Percentiles rank a stretch among this genome's conserved stretches.
phyloP scores from a whole-genome alignment of 441 rosid genomes.

The Populus hybrid region DNA sequence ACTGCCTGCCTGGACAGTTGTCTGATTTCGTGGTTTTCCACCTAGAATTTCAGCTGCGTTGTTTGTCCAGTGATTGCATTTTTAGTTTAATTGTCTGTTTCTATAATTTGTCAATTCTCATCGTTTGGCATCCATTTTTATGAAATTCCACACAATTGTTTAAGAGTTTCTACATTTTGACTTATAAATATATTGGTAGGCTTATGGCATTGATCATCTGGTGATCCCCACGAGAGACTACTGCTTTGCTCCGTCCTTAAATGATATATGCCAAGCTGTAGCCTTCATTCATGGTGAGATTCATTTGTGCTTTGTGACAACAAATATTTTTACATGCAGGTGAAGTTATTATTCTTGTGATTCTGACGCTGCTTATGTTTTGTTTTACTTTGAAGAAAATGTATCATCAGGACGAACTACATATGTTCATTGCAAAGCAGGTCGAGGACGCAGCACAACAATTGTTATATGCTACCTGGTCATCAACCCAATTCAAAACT shows the following conservation, averaged over 20 bases:
- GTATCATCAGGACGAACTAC: slow-evolving; percentile 50
- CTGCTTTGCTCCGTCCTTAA: slow-evolving; percentile 89
- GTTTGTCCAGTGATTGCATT: neutral
- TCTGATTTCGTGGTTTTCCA: slow-evolving; percentile 1
- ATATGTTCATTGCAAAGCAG: slow-evolving; percentile 96
- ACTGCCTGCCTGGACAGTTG: neutral
- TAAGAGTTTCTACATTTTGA: neutral
- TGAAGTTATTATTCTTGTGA: neutral
- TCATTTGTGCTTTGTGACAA: neutral
- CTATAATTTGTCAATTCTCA: neutral
- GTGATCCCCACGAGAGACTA: slow-evolving; percentile 97
- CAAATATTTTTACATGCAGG: neutral
- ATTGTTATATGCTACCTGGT: slow-evolving; percentile 91
- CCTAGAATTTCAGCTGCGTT: neutral
- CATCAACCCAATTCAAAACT: slow-evolving; percentile 14
- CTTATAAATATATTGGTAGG: slow-evolving; percentile 33
- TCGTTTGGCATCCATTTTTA: neutral
- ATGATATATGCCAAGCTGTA: slow-evolving; percentile 75
- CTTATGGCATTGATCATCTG: slow-evolving; percentile 75
- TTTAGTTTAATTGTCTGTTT: neutral
- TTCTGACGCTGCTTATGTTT: neutral
- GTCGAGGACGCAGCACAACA: slow-evolving; percentile 98
- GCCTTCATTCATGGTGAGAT: slow-evolving; percentile 73
- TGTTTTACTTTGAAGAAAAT: slow-evolving; percentile 47
- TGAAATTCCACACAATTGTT: neutral